phyloP scores from a whole-genome alignment of 2,329 filamentous ascomycete species.

The Botryotinia narcissicola region DNA sequence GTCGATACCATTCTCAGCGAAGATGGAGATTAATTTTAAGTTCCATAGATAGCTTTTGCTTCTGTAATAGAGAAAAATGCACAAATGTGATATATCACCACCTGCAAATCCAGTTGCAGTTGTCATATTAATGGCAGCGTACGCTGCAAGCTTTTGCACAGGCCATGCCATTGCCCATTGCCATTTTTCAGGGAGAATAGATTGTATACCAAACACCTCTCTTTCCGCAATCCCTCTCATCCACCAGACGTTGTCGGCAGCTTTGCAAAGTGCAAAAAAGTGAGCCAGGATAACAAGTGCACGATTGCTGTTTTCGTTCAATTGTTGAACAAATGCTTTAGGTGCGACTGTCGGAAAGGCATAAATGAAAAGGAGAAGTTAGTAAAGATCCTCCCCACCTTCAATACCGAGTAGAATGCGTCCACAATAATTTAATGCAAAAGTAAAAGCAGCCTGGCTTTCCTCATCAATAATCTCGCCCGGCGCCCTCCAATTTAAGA shows the following conservation, averaged over 20 bases:
- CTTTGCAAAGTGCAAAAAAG: background rate
- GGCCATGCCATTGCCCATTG: conserved; percentile 5
- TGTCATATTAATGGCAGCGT: background rate
- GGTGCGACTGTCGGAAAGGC: background rate
- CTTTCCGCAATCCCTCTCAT: background rate
- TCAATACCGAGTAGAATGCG: background rate
- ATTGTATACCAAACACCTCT: conserved; percentile 1
- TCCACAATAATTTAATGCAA: background rate
- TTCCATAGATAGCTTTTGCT: background rate
- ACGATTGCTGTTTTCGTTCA: background rate
- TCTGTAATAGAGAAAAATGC: background rate
- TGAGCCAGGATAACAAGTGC: background rate
- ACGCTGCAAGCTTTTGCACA: background rate
- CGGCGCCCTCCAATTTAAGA: background rate
- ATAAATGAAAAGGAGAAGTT: background rate
- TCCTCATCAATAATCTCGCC: background rate
- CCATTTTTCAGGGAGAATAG: background rate
- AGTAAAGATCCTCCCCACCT: background rate
- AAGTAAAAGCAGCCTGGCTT: background rate
- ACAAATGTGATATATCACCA: background rate
- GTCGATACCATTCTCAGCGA: accelerated
- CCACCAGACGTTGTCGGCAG: background rate
- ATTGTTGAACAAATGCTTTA: background rate
- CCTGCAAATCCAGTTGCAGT: background rate
- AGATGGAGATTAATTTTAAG: background rate